Evolutionary conservation across 1,139 yeast genomes (phyloP), one percentile per base, ranked within the genome.

Genomic region (Blastobotrys aristatus): DNA sequence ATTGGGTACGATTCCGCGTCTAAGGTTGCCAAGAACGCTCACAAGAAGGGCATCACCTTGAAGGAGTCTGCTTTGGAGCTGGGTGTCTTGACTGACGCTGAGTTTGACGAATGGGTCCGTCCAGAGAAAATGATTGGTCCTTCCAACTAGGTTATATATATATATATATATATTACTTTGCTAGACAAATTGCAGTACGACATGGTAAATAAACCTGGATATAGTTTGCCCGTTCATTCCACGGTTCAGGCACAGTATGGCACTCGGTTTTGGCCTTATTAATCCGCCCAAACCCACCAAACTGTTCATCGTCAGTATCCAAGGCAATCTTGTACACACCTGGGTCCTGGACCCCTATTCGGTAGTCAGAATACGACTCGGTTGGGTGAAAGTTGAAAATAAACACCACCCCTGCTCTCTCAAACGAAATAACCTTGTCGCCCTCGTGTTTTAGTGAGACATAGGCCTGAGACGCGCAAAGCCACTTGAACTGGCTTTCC

Each of bases 51-150:
- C 29, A 77, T 90, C 63, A 92, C 98, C 40, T 80, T 92, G 72
- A 92, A 92, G 74, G 85, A 88, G 70, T 82, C 95, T 53, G 96
- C 97, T 53, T 75, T 92, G 63, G 96, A 92, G 70, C 80, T 94
- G 65, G 87, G 87, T 51, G 89, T 84, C 50, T 77, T 92, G 66
- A 77, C 80, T 50, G 81, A 78, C 57, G 84, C 81, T 64, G 96
- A 90, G 72, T 92, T 92, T 62, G 95, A 89, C 69, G 77, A 88
- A 70, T 92, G 96, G 95, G 98, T 92, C 58, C 82, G 88, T 70
- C 98, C 98, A 57, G 97, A 92, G 75, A 81, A 86, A 65, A 92
- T 92, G 98, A 80, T 92, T 73, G 96, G 97, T 51, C 98, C 98
- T 61, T 65, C 66, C 22, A 62, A 60, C 49, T 58, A 63, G 30